A percentile compares a stretch with the other conserved stretches of the same genome.
phyloP scores from a whole-genome alignment of 345 rosid genomes.

The Cochlearia excelsa region DNA sequence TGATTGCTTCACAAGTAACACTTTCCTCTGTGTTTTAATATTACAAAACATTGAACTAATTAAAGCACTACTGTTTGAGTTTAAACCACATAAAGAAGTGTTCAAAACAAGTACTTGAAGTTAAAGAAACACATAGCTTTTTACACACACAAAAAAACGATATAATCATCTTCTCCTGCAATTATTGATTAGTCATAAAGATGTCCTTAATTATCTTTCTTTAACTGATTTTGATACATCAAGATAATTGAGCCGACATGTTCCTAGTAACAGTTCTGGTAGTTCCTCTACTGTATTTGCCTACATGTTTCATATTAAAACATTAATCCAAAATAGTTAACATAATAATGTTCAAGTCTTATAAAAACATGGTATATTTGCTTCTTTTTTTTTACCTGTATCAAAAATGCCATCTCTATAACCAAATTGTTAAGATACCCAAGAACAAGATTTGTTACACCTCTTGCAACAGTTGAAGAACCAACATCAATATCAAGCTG shows the following conservation, averaged over 20 bases:
- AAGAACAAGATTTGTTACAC: constrained; percentile 72
- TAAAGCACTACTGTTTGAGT: neutral
- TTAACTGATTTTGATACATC: constrained; percentile 58
- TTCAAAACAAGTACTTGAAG: too few species aligned
- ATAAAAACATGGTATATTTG: too few species aligned
- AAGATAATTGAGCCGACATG: constrained; percentile 69
- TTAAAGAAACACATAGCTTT: too few species aligned
- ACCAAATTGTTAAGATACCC: constrained; percentile 84
- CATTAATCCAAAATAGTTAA: too few species aligned
- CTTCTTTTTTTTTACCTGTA: constrained; percentile 47
- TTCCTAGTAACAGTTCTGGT: constrained; percentile 80
- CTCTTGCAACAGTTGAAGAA: constrained; percentile 88
- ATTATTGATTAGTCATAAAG: too few species aligned
- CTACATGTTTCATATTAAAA: constrained; percentile 38
- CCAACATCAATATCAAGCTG: constrained; percentile 84
- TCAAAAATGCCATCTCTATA: constrained; percentile 86
- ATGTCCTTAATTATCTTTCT: constrained; percentile 19
- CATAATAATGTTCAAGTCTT: neutral
- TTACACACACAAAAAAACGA: too few species aligned
- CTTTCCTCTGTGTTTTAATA: neutral
- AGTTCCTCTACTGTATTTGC: constrained; percentile 84
- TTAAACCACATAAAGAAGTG: too few species aligned
- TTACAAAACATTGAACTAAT: neutral
- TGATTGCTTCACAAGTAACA: constrained; percentile 20
- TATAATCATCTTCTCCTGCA: too few species aligned